Evolutionary conservation across 75 land plant species (phyloP).

Genomic region (Larix kaempferi): DNA sequence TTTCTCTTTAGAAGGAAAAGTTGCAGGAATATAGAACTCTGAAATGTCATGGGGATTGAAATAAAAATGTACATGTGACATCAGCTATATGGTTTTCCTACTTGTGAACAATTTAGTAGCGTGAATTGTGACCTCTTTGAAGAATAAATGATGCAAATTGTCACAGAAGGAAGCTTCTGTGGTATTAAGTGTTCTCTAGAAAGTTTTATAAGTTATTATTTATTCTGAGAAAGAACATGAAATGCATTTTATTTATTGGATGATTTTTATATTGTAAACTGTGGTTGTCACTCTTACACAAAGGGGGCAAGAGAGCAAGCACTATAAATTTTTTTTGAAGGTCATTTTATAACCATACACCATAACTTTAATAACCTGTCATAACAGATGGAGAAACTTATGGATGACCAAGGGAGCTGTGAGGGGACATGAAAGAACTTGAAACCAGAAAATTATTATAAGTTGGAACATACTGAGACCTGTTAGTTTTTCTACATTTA

Average conservation of each 20-base stretch:
- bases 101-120: not conserved
- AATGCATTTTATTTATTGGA: not conserved
- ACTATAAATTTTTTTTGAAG: not conserved
- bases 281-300: not conserved
- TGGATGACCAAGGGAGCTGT: not conserved
- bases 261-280: not conserved
- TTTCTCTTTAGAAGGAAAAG: not conserved
- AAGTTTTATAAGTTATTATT: not conserved
- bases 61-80: not conserved
- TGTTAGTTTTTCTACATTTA: too few relatives aligned
- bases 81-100: not conserved
- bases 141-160: not conserved
- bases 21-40: not conserved
- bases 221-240: not conserved
- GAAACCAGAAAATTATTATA: not conserved
- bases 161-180: not conserved
- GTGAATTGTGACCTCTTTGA: not conserved
- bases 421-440: not conserved
- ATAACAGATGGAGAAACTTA: not conserved
- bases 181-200: not conserved
- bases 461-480: too few relatives aligned
- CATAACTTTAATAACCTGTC: not conserved
- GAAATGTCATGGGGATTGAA: not conserved
- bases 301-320: not conserved
- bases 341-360: not conserved